phyloP scores from a whole-genome alignment of 805 yeast genomes.

The Wickerhamiella hasegawae region DNA sequence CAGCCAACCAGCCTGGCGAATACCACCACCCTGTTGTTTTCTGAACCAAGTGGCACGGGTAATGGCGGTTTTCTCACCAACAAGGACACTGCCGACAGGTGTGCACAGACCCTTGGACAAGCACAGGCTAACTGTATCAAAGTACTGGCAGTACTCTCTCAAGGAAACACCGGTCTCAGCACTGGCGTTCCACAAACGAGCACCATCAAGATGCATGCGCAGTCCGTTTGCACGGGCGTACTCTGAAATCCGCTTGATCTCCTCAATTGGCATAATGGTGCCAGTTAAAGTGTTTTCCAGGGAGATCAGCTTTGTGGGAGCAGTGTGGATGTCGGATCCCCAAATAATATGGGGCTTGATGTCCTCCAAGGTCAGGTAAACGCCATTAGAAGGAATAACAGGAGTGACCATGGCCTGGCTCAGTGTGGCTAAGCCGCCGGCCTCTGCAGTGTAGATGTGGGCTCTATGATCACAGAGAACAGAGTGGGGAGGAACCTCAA shows the following conservation, averaged over 20 bases:
- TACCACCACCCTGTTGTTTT: conserved; percentile 88
- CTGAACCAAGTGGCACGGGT: conserved; percentile 68
- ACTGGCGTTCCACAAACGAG: conserved; percentile 87
- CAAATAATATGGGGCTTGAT: conserved; percentile 46
- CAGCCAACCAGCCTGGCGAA: conserved; percentile 74
- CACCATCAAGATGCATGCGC: conserved; percentile 78
- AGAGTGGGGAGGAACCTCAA: conserved; percentile 73
- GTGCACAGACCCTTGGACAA: conserved; percentile 84
- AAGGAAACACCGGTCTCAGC: conserved; percentile 56
- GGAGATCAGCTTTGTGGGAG: conserved; percentile 74
- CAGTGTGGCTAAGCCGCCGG: conserved; percentile 79
- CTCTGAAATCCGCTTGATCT: conserved; percentile 48
- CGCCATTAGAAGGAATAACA: conserved; percentile 61
- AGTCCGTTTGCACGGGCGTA: conserved; percentile 50
- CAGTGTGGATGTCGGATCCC: conserved; percentile 72
- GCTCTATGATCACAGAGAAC: conserved; percentile 74
- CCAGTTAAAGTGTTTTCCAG: conserved; percentile 87
- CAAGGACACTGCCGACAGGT: conserved; percentile 80
- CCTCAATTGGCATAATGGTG: conserved; percentile 61
- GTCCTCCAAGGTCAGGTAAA: conserved; percentile 67
- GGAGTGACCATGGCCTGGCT: conserved; percentile 88
- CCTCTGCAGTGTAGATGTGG: conserved; percentile 72
- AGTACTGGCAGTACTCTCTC: conserved; percentile 52
- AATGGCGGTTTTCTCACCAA: conserved; percentile 45
- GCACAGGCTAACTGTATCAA: conserved; percentile 84